Percentiles rank a stretch among this genome's conserved stretches.
Evolutionary conservation across 2,329 filamentous ascomycete species (phyloP).

Genomic region (Curvularia spicifera): DNA sequence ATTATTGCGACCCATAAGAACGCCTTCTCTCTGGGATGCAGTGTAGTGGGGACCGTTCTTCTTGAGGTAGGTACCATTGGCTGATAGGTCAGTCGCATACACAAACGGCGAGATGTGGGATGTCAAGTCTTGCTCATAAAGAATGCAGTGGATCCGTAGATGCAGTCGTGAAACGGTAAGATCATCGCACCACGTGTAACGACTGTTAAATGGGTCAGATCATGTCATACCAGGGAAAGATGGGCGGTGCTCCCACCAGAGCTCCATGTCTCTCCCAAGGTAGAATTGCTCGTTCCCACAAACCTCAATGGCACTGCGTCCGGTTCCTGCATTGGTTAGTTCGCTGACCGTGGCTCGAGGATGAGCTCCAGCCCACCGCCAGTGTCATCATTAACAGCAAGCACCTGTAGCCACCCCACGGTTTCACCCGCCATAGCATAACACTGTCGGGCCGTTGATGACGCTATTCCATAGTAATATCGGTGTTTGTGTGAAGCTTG

Average conservation of each 20-base stretch:
- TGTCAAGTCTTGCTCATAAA: constrained; percentile 51
- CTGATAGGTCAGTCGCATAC: constrained; percentile 56
- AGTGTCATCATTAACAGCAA: constrained; percentile 17
- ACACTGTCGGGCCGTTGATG: background rate
- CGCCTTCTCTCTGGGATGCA: constrained; percentile 31
- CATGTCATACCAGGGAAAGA: constrained; percentile 8
- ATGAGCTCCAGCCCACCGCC: constrained; percentile 25
- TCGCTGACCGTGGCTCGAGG: background rate
- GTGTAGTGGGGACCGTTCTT: constrained; percentile 34
- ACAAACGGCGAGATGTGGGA: constrained; percentile 53
- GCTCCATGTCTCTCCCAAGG: constrained; percentile 42
- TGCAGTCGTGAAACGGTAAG: constrained; percentile 54
- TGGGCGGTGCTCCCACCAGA: constrained; percentile 37
- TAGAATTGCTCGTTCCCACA: constrained; percentile 46
- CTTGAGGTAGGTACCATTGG: constrained; percentile 51
- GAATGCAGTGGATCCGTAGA: constrained; percentile 55
- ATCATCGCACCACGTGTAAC: constrained; percentile 41
- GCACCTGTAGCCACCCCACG: constrained; percentile 41
- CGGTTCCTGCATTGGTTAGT: constrained; percentile 36
- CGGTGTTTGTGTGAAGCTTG: constrained; percentile 4
- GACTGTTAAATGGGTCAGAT: constrained; percentile 33
- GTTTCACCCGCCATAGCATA: constrained; percentile 33
- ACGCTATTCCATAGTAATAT: constrained; percentile 1
- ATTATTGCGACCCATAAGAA: constrained; percentile 43
- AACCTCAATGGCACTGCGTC: constrained; percentile 37